These are phyloP conservation scores for Chaetomiaceae sp. DNA, from an alignment of 2,329 filamentous ascomycete species.

Conservation along the genomic window DNA sequence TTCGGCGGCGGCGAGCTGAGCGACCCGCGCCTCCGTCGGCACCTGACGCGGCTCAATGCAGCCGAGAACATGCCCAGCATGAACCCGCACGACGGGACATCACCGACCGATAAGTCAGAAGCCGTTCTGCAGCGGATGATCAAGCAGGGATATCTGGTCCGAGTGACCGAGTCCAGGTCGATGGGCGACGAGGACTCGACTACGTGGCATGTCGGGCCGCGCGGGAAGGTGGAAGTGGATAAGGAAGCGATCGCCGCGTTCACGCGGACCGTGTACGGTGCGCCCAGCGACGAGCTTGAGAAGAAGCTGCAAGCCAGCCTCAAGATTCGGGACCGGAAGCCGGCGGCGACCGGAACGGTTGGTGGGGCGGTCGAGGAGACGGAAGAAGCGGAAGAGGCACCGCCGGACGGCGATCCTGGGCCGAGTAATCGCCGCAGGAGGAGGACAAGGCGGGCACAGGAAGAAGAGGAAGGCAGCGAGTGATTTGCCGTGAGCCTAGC, in stretches of 20 bases:
- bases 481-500: neutral
- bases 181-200: slow-evolving; percentile 65
- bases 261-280: slow-evolving; percentile 55
- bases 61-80: slow-evolving; percentile 63
- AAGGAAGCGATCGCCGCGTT: slow-evolving; percentile 67
- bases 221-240: slow-evolving; percentile 80
- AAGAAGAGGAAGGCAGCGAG: slow-evolving; percentile 15
- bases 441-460: slow-evolving; percentile 11
- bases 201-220: slow-evolving; percentile 77
- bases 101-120: slow-evolving; percentile 54
- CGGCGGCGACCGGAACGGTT: slow-evolving; percentile 10
- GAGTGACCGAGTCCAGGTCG: slow-evolving; percentile 56
- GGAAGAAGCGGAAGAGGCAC: slow-evolving; percentile 5
- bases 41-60: slow-evolving; percentile 68
- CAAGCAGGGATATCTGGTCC: slow-evolving; percentile 77
- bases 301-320: slow-evolving; percentile 57
- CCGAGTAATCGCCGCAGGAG: slow-evolving; percentile 15
- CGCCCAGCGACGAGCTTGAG: slow-evolving; percentile 48
- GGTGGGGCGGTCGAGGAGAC: slow-evolving; percentile 14
- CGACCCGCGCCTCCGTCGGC: slow-evolving; percentile 72
- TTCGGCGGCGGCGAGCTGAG: slow-evolving; percentile 67
- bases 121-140: slow-evolving; percentile 67
- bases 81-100: slow-evolving; percentile 35
- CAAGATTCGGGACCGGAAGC: slow-evolving; percentile 38
- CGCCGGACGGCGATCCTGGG: slow-evolving; percentile 16